A percentile compares a stretch with the other conserved stretches of the same genome.
Conservation (phyloP, 2,329 filamentous ascomycete genomes). For the Tolypocladium album region DNA sequence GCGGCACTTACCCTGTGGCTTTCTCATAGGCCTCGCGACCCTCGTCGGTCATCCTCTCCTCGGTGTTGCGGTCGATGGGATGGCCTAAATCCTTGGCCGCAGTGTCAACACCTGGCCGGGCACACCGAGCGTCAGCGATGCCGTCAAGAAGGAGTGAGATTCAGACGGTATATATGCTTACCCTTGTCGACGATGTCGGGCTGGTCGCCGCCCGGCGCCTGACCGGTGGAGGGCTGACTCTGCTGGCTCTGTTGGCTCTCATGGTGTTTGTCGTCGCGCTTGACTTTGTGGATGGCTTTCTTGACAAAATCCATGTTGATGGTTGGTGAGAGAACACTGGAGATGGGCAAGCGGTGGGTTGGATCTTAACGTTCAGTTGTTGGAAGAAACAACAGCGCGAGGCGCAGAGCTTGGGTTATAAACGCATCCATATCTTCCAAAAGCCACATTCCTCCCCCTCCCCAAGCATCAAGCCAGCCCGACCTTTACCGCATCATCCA, state of each 20-base stretch:
- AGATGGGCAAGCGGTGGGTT: background rate
- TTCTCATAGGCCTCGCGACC: constrained; percentile 24
- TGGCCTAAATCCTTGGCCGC: constrained; percentile 22
- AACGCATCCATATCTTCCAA: background rate
- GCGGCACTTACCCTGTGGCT: constrained; percentile 21
- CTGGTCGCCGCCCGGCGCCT: constrained; percentile 8
- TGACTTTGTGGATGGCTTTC: constrained; percentile 15
- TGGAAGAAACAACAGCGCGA: background rate
- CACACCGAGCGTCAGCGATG: background rate
- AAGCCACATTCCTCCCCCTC: background rate
- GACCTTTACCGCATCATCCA: background rate
- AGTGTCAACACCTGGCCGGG: constrained; percentile 15
- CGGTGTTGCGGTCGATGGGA: constrained; percentile 19
- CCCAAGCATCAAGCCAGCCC: too few species aligned
- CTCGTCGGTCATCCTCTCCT: constrained; percentile 29
- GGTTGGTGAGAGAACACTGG: background rate
- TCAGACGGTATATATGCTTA: constrained; percentile 5
- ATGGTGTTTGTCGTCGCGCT: constrained; percentile 5
- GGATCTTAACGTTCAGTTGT: background rate
- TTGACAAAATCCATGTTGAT: constrained; percentile 28
- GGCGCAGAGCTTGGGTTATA: background rate
- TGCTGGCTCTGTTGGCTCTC: constrained; percentile 1
- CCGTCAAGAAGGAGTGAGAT: too few species aligned
- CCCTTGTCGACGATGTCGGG: constrained; percentile 29
- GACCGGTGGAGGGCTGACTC: background rate